Evolutionary conservation across 2,329 filamentous ascomycete species (phyloP).

Genomic region (Pseudogymnoascus sp.): DNA sequence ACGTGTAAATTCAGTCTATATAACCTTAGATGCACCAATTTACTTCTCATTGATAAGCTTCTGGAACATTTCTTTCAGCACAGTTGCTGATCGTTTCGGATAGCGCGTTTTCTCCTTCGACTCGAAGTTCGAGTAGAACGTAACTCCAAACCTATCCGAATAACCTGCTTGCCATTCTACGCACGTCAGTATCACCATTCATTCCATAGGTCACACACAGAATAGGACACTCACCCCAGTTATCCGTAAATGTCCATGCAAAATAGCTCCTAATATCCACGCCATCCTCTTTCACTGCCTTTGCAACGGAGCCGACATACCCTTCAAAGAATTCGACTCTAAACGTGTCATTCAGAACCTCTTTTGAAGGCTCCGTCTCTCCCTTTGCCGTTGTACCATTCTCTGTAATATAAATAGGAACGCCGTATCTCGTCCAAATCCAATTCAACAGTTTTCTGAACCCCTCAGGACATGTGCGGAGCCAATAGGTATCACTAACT

Average conservation of each 20-base stretch:
- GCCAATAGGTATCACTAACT: conserved; percentile 77
- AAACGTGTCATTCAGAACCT: conserved; percentile 74
- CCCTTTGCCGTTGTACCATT: conserved; percentile 80
- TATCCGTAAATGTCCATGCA: conserved; percentile 80
- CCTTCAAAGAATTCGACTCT: conserved; percentile 70
- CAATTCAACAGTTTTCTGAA: conserved; percentile 73
- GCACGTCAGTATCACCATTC: conserved; percentile 72
- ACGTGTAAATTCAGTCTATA: neutral
- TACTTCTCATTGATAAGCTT: conserved; percentile 59
- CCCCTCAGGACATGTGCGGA: conserved; percentile 68
- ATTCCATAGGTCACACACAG: conserved; percentile 27
- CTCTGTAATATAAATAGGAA: conserved; percentile 80
- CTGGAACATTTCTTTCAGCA: conserved; percentile 65
- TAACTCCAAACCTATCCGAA: conserved; percentile 77
- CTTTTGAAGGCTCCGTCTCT: conserved; percentile 67
- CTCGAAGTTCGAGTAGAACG: conserved; percentile 74
- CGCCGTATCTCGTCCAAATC: conserved; percentile 69
- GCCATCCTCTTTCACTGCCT: conserved; percentile 63
- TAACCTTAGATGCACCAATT: neutral
- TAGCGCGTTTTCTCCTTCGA: conserved; percentile 66
- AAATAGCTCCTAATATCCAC: conserved; percentile 75
- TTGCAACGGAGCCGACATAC: conserved; percentile 71
- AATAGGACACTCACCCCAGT: conserved; percentile 26
- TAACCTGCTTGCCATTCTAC: conserved; percentile 62
- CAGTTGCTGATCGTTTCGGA: conserved; percentile 76